Percentiles rank a stretch among this genome's conserved stretches.
phyloP scores from a whole-genome alignment of 2,329 filamentous ascomycete genomes.

The Ophiostoma sp. region DNA sequence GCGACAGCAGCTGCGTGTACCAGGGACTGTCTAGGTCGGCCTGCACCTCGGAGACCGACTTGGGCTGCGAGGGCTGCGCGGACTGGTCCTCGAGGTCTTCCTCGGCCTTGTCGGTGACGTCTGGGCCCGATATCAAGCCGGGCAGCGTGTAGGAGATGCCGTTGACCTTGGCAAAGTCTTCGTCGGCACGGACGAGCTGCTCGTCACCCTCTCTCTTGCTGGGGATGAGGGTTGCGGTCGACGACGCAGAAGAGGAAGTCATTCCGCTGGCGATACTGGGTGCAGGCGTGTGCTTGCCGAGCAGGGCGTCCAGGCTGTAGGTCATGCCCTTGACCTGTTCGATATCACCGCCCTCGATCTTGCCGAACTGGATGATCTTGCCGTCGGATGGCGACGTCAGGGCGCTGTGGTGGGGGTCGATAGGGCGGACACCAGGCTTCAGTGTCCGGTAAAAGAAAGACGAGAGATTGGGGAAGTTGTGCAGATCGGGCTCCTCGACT shows the following conservation, averaged over 20 bases:
- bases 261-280: constrained; percentile 44
- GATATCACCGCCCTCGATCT: constrained; percentile 87
- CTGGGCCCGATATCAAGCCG: constrained; percentile 71
- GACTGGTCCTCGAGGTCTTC: constrained; percentile 67
- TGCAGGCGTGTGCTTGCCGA: constrained; percentile 61
- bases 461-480: constrained; percentile 84
- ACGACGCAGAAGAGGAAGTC: constrained; percentile 16
- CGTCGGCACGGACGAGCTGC: constrained; percentile 69
- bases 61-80: constrained; percentile 52
- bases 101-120: constrained; percentile 40
- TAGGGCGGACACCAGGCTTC: constrained; percentile 78
- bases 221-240: background rate
- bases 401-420: constrained; percentile 74
- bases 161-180: constrained; percentile 91
- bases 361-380: constrained; percentile 82
- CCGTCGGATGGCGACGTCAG: constrained; percentile 87
- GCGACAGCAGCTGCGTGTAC: constrained; percentile 60
- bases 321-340: constrained; percentile 99
- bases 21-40: constrained; percentile 76
- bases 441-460: constrained; percentile 95
- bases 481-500: constrained; percentile 81
- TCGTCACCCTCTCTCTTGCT: constrained; percentile 42
- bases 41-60: constrained; percentile 76
- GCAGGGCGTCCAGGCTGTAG: constrained; percentile 86
- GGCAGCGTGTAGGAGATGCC: constrained; percentile 92